A percentile compares a stretch with the other conserved stretches of the same genome.
phyloP scores from a whole-genome alignment of 2,329 filamentous ascomycete genomes.

The Fusarium acutatum region DNA sequence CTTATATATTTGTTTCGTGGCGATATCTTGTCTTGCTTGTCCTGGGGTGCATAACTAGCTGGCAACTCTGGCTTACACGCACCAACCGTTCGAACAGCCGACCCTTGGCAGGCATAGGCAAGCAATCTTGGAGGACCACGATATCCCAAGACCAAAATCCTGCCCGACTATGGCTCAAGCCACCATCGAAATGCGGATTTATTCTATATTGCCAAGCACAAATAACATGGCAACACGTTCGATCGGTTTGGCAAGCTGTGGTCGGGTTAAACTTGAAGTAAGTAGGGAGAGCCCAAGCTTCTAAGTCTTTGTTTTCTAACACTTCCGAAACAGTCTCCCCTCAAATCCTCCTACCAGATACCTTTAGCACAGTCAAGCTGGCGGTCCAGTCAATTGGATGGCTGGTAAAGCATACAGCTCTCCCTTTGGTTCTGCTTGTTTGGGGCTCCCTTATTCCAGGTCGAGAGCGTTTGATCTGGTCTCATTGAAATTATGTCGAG shows the following conservation, averaged over 20 bases:
- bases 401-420: neutral
- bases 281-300: neutral
- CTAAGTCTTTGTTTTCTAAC: neutral
- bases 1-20: neutral
- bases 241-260: neutral
- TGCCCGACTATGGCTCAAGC: neutral
- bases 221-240: neutral
- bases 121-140: neutral
- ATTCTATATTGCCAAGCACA: neutral
- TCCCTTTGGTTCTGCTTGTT: neutral
- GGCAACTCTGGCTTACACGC: conserved; percentile 1
- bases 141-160: neutral
- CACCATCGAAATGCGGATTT: neutral
- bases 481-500: neutral
- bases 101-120: conserved; percentile 5
- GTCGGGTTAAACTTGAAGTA: neutral
- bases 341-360: neutral
- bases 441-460: neutral
- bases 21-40: neutral
- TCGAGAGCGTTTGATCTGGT: conserved; percentile 4
- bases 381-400: neutral
- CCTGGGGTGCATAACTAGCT: neutral
- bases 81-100: neutral
- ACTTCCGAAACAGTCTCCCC: neutral
- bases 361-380: neutral